These are phyloP conservation scores for Bimuria novae-zelandiae DNA, from an alignment of 2,329 filamentous ascomycete genomes.

Conservation along the genomic window DNA sequence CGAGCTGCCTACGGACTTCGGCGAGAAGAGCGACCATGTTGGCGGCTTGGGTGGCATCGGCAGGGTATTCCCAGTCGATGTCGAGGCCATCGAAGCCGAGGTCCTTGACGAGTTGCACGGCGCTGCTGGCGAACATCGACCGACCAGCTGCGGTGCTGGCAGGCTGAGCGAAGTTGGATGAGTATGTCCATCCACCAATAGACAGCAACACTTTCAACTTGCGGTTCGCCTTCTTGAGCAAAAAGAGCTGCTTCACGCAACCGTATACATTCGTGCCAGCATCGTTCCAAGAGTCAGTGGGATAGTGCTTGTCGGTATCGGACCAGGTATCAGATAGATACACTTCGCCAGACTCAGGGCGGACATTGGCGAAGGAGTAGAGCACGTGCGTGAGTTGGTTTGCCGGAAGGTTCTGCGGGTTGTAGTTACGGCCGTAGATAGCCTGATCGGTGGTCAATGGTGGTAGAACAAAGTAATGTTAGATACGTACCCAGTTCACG, in stretches of 20 bases:
- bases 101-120: constrained; percentile 37
- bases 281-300: constrained; percentile 46
- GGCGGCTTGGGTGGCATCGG: constrained; percentile 36
- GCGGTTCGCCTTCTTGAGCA: constrained; percentile 43
- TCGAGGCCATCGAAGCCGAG: constrained; percentile 46
- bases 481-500: constrained; percentile 42
- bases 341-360: constrained; percentile 43
- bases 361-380: constrained; percentile 46
- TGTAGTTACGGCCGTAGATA: constrained; percentile 45
- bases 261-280: constrained; percentile 46
- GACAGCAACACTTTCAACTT: constrained; percentile 45
- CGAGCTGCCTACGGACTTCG: constrained; percentile 42
- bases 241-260: constrained; percentile 44
- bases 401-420: constrained; percentile 42
- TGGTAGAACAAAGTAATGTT: background rate
- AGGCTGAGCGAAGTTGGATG: constrained; percentile 40
- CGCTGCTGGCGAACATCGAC: constrained; percentile 40
- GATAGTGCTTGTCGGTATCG: constrained; percentile 46
- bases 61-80: constrained; percentile 46
- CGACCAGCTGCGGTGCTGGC: constrained; percentile 37
- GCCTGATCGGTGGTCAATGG: constrained; percentile 28
- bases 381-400: constrained; percentile 44
- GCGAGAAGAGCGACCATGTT: constrained; percentile 41
- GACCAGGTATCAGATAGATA: constrained; percentile 45
- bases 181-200: constrained; percentile 48